Base-by-base conservation (phyloP, 1,284 basidiomycete species). In the Cutaneotrichosporon sp. region DNA sequence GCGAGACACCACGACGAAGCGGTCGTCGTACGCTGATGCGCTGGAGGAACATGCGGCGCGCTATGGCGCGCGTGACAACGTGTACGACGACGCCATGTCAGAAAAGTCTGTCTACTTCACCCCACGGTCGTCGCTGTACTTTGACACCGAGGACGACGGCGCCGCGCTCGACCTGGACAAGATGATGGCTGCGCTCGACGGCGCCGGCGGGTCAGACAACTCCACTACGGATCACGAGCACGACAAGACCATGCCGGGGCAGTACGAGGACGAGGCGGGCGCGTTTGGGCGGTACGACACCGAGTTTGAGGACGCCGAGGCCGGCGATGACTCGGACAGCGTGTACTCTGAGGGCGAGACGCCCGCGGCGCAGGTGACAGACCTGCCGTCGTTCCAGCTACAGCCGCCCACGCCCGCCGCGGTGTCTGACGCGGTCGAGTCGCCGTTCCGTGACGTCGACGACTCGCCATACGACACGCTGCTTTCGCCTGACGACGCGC, bases 371-470 rank as follows among this genome's bases (percentile, higher is more conserved):
- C 45, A 50, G 14, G 23, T 48, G 0, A 15, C 36, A 2, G 50
- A 37, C 3, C 18, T 58, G 35, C 53, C 52, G 4, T 20, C 40
- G 4, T 49, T 58, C 34, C 36, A 43, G n/a, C 38, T 58, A 12
- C 56, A 58, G 50, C 56, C 56, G 8, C 56, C 56, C 2, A 58
- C 56, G 7, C 56, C 56, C 0, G 40, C 40, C 13, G 21, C 44
- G 5, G 13, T 20, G 15, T 26, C 26, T 30, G 45, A 37, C n/a
- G 26, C 47, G 20, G 34, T 37, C 12, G 45, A n/a, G 8, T 37
- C 45, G 2, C 22, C 41, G 12, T 46, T 45, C 42, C 36, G 33
- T 9, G 42, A 37, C 2, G 13, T 22, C 15, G 35, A n/a, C n/a
- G n/a, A 39, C 15, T 45, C 22, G 17, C 37, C 34, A 21, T 26